Conservation (phyloP, 805 yeast genomes). For the Metschnikowia continentalis region DNA sequence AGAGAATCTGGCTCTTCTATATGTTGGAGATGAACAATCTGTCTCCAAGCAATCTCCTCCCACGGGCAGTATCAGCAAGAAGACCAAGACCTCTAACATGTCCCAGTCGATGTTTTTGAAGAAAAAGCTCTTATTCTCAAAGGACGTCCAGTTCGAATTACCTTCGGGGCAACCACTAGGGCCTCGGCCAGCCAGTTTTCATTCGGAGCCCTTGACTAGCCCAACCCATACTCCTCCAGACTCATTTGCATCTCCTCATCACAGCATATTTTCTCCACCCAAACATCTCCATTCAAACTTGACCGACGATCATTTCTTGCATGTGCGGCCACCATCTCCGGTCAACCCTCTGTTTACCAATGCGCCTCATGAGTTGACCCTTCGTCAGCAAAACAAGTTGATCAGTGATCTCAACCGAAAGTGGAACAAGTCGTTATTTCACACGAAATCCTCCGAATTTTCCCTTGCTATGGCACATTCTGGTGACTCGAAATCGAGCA, state of each 20-base stretch:
- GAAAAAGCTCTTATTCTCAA: conserved; percentile 30
- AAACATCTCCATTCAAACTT: not conserved
- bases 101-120: conserved; percentile 28
- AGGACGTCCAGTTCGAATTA: conserved; percentile 38
- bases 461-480: not conserved
- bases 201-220: not conserved
- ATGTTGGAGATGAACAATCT: conserved; percentile 4
- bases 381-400: conserved; percentile 30
- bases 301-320: conserved; percentile 1
- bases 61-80: conserved; percentile 9
- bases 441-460: not conserved
- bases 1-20: not conserved
- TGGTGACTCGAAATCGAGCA: not conserved
- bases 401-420: conserved; percentile 34
- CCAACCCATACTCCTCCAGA: conserved; percentile 2
- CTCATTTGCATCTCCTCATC: not conserved
- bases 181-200: not conserved
- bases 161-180: conserved; percentile 11
- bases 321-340: conserved; percentile 2
- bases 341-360: not conserved
- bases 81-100: conserved; percentile 17
- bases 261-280: not conserved
- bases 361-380: conserved; percentile 10
- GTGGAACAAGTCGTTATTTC: conserved; percentile 33
- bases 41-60: conserved; percentile 3